Conservation (phyloP, 164 flowering plant genomes). For the Chloranthus sessilifolius region DNA sequence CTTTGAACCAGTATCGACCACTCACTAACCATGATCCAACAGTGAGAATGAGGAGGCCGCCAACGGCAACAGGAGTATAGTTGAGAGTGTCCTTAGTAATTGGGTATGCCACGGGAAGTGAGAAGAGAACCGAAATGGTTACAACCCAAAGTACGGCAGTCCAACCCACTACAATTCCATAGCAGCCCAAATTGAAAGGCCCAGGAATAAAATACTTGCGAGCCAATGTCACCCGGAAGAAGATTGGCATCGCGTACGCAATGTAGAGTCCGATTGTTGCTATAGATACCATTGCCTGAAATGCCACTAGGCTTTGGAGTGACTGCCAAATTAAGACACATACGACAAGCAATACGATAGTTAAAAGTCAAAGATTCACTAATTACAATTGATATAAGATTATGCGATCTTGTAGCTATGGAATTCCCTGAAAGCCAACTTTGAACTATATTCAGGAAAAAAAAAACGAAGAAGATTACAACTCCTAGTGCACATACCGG, state of each 20-base stretch:
- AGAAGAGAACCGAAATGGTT: slow-evolving; percentile 78
- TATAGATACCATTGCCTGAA: slow-evolving; percentile 73
- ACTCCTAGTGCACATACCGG: slow-evolving; percentile 63
- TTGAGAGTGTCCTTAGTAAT: slow-evolving; percentile 66
- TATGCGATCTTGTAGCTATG: no score
- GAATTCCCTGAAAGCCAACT: no score
- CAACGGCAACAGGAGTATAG: slow-evolving; percentile 93
- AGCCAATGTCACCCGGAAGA: slow-evolving; percentile 83
- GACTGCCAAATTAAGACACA: slow-evolving; percentile 40
- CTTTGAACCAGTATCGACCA: slow-evolving; percentile 78
- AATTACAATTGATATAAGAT: no score
- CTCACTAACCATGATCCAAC: slow-evolving; percentile 59
- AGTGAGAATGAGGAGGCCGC: slow-evolving; percentile 49
- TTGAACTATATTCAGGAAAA: no score
- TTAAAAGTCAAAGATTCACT: no score
- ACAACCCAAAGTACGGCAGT: slow-evolving; percentile 83
- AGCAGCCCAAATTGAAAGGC: slow-evolving; percentile 84
- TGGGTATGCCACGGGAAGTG: slow-evolving; percentile 85
- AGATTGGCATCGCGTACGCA: slow-evolving; percentile 86
- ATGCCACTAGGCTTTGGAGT: slow-evolving; percentile 81
- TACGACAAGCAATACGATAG: neutral
- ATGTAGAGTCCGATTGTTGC: slow-evolving; percentile 93
- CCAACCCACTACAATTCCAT: slow-evolving; percentile 78
- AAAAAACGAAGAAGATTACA: neutral
- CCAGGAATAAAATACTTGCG: slow-evolving; percentile 70